These are phyloP conservation scores for Proliferodiscus dingleyae DNA, from an alignment of 2,329 filamentous ascomycete genomes.

Conservation along the genomic window DNA sequence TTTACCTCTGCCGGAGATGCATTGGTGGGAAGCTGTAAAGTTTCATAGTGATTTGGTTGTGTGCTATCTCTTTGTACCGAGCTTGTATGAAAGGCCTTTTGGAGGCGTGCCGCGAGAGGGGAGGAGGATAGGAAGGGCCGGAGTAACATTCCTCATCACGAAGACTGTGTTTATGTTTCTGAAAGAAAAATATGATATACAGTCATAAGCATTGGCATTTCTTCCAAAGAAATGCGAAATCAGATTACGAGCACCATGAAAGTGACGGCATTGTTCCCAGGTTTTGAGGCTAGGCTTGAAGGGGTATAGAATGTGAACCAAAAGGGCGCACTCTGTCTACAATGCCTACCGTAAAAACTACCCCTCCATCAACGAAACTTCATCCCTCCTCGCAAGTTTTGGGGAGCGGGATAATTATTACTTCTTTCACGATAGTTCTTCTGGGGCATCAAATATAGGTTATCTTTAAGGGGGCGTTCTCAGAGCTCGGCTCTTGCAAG, in stretches of 20 bases:
- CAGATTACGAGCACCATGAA: background rate
- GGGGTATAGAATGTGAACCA: background rate
- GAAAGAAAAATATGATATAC: no score
- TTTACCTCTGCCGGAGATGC: slow-evolving; percentile 79
- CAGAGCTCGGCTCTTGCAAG: slow-evolving; percentile 4
- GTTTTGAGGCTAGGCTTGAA: slow-evolving; percentile 1
- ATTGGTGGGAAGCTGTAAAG: slow-evolving; percentile 63
- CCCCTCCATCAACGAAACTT: background rate
- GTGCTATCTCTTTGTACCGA: slow-evolving; percentile 27
- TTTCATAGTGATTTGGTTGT: slow-evolving; percentile 71
- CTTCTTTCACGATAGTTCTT: no score
- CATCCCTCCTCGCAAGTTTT: no score
- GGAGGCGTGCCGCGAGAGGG: slow-evolving; percentile 15
- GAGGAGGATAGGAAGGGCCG: slow-evolving; percentile 32
- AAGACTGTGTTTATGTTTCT: slow-evolving; percentile 19
- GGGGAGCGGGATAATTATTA: no score
- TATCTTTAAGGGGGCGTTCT: background rate
- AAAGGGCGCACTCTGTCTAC: background rate
- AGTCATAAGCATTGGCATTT: no score
- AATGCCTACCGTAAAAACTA: background rate
- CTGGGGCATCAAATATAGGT: background rate
- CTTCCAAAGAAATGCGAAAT: background rate
- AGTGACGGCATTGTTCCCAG: slow-evolving; percentile 10
- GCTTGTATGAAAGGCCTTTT: slow-evolving; percentile 42
- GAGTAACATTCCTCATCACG: slow-evolving; percentile 62